Evolutionary conservation across 768 basidiomycete species (phyloP).

Genomic region (Hirschioporus abietinus): DNA sequence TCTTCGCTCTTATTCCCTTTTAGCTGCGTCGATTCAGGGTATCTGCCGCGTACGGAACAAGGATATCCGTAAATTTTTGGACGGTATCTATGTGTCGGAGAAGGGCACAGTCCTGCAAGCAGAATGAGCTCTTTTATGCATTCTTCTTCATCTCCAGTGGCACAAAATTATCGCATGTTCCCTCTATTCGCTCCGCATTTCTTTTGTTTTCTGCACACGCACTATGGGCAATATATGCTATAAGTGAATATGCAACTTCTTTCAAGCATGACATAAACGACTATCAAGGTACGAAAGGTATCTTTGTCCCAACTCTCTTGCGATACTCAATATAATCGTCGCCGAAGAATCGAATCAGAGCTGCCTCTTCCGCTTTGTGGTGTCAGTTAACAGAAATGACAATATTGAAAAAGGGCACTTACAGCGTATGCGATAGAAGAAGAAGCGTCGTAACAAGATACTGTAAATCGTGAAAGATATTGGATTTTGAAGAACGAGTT

Average conservation of each 20-base stretch:
- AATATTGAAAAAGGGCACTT: conserved; percentile 23
- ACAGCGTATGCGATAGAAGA: conserved; percentile 77
- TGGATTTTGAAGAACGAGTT: conserved; percentile 86
- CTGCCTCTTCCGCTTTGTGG: conserved; percentile 68
- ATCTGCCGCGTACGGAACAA: conserved; percentile 97
- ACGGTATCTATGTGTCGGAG: conserved; percentile 89
- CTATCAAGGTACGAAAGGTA: conserved; percentile 73
- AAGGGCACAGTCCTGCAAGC: conserved; percentile 56
- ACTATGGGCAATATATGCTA: background rate
- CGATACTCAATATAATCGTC: conserved; percentile 78
- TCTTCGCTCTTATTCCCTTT: background rate
- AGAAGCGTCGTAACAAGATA: conserved; percentile 79
- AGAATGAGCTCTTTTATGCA: conserved; percentile 28
- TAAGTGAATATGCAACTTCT: background rate
- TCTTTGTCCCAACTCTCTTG: conserved; percentile 72
- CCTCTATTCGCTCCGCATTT: background rate
- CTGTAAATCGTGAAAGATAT: conserved; percentile 63
- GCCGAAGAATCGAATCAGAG: conserved; percentile 85
- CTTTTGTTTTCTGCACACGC: background rate
- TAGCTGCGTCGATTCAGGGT: conserved; percentile 95
- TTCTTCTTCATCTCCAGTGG: conserved; percentile 11
- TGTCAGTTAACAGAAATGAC: conserved; percentile 6
- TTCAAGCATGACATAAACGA: background rate
- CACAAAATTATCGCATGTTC: conserved; percentile 18
- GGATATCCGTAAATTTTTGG: conserved; percentile 98